These are phyloP conservation scores for Zoysia pacifica DNA, from an alignment of 176 grass and related monocot genomes.

Conservation along the genomic window DNA sequence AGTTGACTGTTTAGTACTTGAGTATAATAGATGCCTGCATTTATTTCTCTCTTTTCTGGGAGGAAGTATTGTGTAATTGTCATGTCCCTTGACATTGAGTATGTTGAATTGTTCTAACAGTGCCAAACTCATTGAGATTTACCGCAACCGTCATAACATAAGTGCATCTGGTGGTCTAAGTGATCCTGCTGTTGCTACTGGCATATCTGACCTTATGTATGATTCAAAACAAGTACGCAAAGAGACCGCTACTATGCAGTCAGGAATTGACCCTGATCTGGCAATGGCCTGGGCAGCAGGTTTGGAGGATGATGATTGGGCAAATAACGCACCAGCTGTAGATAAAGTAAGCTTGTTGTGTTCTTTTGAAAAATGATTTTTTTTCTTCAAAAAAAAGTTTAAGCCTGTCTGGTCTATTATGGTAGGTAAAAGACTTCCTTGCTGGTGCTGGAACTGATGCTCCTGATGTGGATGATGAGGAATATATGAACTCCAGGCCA, in stretches of 20 bases:
- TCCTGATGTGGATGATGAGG: constrained; percentile 98
- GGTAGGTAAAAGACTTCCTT: constrained; percentile 98
- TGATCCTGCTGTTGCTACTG: constrained; percentile 96
- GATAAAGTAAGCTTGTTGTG: constrained; percentile 71
- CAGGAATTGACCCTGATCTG: constrained; percentile 87
- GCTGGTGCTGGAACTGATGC: constrained; percentile 98
- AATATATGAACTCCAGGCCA: constrained; percentile 87
- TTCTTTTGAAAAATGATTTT: constrained; percentile 21
- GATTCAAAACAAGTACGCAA: constrained; percentile 75
- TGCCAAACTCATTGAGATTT: constrained; percentile 93
- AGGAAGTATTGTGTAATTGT: constrained; percentile 19
- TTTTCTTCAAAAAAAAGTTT: neutral
- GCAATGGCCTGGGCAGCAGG: constrained; percentile 99
- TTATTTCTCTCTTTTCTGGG: neutral
- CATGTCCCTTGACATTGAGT: constrained; percentile 6
- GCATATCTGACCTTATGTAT: constrained; percentile 96
- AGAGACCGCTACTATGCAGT: constrained; percentile 58
- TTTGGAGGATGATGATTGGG: constrained; percentile 89
- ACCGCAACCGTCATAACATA: constrained; percentile 93
- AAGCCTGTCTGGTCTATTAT: constrained; percentile 36
- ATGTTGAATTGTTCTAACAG: constrained; percentile 55
- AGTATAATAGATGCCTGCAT: constrained; percentile 21
- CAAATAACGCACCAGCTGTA: constrained; percentile 79
- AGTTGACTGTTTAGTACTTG: neutral
- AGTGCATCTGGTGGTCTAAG: constrained; percentile 78